phyloP scores from a whole-genome alignment of 2,329 filamentous ascomycete genomes.

The Fusarium nisikadoi region DNA sequence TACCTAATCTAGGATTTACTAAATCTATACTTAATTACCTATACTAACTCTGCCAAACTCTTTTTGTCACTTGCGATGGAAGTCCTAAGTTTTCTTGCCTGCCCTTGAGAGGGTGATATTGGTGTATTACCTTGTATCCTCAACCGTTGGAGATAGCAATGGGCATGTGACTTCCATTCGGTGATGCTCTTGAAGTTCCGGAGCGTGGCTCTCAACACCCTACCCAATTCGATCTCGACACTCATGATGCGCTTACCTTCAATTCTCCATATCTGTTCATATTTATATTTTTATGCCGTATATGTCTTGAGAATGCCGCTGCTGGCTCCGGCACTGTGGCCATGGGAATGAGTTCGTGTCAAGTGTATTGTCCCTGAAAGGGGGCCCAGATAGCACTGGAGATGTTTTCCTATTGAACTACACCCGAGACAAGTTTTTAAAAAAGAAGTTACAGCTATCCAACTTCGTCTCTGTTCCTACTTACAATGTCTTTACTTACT shows the following conservation, averaged over 20 bases:
- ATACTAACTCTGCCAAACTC: background rate
- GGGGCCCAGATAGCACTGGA: background rate
- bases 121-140: background rate
- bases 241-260: background rate
- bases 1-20: background rate
- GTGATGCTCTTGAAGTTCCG: background rate
- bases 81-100: background rate
- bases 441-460: too few relatives aligned
- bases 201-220: background rate
- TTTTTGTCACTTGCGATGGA: background rate
- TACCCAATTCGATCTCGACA: background rate
- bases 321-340: background rate
- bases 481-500: background rate
- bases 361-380: background rate
- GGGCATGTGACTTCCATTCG: too few relatives aligned
- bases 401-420: background rate
- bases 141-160: background rate
- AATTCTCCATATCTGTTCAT: background rate
- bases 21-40: background rate
- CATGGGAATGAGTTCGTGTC: background rate
- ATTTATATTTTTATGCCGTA: background rate
- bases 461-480: background rate
- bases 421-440: too few relatives aligned
- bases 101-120: too few relatives aligned
- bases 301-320: background rate